These are phyloP conservation scores for Sporothrix variecibatus DNA, from an alignment of 2,329 filamentous ascomycete genomes.

Conservation along the genomic window DNA sequence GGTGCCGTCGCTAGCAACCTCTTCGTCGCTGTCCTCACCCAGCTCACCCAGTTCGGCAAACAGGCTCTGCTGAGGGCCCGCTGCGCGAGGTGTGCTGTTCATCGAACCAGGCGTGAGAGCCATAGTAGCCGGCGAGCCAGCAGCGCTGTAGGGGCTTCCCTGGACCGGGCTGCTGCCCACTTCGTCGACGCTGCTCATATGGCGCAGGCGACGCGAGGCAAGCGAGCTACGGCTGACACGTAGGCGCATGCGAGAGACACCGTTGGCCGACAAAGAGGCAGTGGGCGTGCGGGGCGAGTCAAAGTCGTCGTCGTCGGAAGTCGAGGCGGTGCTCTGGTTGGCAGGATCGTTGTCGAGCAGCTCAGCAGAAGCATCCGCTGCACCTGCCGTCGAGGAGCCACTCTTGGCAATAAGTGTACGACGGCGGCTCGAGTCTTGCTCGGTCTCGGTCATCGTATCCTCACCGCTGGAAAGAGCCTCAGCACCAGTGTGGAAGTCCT, in stretches of 20 bases:
- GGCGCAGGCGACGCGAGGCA: conserved; percentile 58
- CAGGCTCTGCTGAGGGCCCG: conserved; percentile 69
- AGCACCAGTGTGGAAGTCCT: conserved; percentile 91
- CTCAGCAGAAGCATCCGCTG: not conserved
- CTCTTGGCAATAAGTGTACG: conserved; percentile 9
- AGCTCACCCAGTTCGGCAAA: conserved; percentile 89
- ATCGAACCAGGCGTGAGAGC: conserved; percentile 48
- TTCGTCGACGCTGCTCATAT: conserved; percentile 61
- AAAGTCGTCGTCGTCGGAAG: conserved; percentile 74
- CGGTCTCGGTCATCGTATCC: conserved; percentile 80
- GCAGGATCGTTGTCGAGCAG: conserved; percentile 26
- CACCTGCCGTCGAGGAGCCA: not conserved
- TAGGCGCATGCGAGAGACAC: conserved; percentile 60
- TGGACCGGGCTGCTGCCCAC: conserved; percentile 43
- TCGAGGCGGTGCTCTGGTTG: conserved; percentile 82
- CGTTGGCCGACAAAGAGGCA: conserved; percentile 58
- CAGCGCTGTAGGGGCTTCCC: conserved; percentile 49
- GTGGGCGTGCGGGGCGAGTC: conserved; percentile 64
- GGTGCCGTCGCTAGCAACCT: conserved; percentile 60
- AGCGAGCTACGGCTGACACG: conserved; percentile 66
- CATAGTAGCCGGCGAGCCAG: conserved; percentile 35
- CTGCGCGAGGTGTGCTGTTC: conserved; percentile 52
- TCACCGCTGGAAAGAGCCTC: conserved; percentile 72
- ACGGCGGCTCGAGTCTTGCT: conserved; percentile 42
- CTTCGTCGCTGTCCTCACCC: conserved; percentile 69